Evolutionary conservation across 352 stramenopile species (phyloP), one percentile per base, ranked within the genome.

Genomic region (Pythium rhizo-oryzae): DNA sequence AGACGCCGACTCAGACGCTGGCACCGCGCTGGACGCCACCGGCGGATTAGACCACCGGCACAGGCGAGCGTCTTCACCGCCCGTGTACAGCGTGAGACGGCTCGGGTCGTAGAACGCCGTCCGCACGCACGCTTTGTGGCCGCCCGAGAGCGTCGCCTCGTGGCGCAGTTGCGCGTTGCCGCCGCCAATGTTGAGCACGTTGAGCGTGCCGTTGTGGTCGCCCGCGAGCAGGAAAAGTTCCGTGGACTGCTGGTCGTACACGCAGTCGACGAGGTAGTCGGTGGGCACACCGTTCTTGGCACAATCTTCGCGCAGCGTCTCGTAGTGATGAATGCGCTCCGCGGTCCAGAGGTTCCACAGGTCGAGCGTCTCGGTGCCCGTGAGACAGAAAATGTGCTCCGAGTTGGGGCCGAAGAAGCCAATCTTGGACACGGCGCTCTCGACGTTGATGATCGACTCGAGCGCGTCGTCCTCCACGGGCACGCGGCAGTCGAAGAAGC

Each of bases 331-430:
- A 65, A 96, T 77, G 11, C 87, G 79, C 70, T 95, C 58, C 8
- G 91, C 91, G 6, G 82, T 93, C 73, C 85, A 84, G 44, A 96
- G 58, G 73, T 97, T 96, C 91, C 91, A 97, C 54, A 97, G 67
- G 54, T 95, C 91, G 23, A 97, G 79, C 44, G 87, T 96, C 79
- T 97, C 91, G 18, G 86, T 90, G 67, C 91, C 89, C 0, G 90
- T 97, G 23, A 96, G 79, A 53, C 80, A 96, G 65, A 84, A 95
- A 25, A 97, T 85, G 60, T 96, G 89, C 55, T 96, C 88, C 4
- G 69, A 71, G 54, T 94, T 74, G 6, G 78, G 76, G 0, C 91
- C 91, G 64, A 97, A 97, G 77, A 97, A 96, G 12, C 87, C 90
- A 46, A 97, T 81, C 23, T 73, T 90, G n/a, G 87, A 83, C 12